A percentile compares a stretch with the other conserved stretches of the same genome.
These are phyloP conservation scores for Saccharum spontaneum DNA, from an alignment of 176 grass and related monocot species.

Conservation along the genomic window DNA sequence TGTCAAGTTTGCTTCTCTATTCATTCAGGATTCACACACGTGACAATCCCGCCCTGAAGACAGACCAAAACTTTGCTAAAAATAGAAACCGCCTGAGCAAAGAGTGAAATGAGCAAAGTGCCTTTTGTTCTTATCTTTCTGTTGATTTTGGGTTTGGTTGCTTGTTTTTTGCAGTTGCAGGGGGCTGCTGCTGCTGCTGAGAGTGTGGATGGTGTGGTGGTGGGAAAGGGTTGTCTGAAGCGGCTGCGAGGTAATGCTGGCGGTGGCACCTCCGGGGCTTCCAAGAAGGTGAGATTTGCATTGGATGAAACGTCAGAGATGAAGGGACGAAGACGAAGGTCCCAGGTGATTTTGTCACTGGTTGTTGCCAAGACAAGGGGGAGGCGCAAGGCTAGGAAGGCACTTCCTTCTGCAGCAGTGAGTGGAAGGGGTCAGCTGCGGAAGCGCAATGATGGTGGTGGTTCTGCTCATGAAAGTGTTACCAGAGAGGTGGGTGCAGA, in stretches of 20 bases:
- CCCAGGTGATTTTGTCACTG: background rate
- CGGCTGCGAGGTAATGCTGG: conserved; percentile 12
- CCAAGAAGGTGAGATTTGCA: conserved; percentile 47
- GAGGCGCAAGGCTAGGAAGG: conserved; percentile 6
- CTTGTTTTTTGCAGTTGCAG: conserved; percentile 20
- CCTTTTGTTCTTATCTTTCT: background rate
- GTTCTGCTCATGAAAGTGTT: background rate
- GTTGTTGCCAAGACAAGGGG: background rate
- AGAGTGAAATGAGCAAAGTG: background rate
- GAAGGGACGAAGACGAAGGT: background rate
- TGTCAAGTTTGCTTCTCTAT: too few relatives aligned
- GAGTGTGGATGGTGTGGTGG: conserved; percentile 16
- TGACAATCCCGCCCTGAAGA: too few relatives aligned
- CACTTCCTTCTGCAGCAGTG: background rate
- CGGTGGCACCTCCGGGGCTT: background rate
- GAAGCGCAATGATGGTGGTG: background rate
- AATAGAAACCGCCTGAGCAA: background rate
- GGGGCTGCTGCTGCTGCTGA: background rate
- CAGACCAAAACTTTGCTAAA: background rate
- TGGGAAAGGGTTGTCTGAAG: conserved; percentile 54
- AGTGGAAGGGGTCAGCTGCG: background rate
- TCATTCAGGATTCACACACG: too few relatives aligned
- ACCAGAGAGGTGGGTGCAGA: background rate
- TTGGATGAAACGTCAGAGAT: conserved; percentile 12
- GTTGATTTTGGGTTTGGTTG: conserved; percentile 10